Conservation (phyloP, 441 rosid species). For the Daphne laureola region DNA sequence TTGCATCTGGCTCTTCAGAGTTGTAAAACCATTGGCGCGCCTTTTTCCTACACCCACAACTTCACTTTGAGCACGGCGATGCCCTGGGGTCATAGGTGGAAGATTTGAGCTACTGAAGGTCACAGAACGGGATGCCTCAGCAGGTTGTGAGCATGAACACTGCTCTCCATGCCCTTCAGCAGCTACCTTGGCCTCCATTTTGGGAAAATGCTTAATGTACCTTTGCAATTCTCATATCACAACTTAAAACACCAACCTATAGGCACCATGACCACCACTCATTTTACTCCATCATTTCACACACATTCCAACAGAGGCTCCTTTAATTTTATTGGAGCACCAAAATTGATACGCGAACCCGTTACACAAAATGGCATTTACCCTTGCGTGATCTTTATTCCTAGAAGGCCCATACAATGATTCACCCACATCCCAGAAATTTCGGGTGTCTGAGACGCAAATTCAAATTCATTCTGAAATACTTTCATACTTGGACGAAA, state of each 20-base stretch:
- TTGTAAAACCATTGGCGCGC: conserved; percentile 58
- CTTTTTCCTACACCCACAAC: conserved; percentile 25
- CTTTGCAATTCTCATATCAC: conserved; percentile 19
- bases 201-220: conserved; percentile 19
- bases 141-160: conserved; percentile 30
- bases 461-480: no score
- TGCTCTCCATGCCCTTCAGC: conserved; percentile 36
- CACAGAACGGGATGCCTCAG: conserved; percentile 40
- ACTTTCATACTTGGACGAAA: no score
- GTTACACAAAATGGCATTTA: conserved; percentile 6
- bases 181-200: conserved; percentile 50
- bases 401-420: conserved; percentile 7
- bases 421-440: conserved; percentile 2
- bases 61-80: conserved; percentile 77
- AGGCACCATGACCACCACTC: conserved; percentile 10
- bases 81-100: conserved; percentile 29
- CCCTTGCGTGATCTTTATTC: conserved; percentile 15
- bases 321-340: conserved; percentile 7
- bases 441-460: no score
- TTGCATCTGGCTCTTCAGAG: conserved; percentile 63
- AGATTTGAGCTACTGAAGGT: conserved; percentile 26
- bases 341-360: conserved; percentile 4
- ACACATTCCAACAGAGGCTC: conserved; percentile 12
- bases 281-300: conserved; percentile 12
- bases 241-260: conserved; percentile 12